Evolutionary conservation across 306 rosid genomes (phyloP).

Genomic region (Cicer arietinum): DNA sequence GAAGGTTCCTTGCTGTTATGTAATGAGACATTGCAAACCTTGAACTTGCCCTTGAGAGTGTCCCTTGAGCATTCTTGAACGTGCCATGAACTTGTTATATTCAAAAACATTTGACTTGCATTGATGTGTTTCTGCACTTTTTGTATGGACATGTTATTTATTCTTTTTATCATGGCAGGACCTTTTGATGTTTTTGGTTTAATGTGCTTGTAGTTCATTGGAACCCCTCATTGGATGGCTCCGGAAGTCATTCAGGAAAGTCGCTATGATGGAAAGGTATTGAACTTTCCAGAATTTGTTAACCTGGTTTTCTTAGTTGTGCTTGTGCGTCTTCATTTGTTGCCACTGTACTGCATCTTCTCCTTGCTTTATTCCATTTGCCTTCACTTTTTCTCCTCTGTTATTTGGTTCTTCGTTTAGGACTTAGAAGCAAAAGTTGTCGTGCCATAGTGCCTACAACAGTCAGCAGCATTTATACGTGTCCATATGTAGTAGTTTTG

Average conservation of each 20-base stretch:
- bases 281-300: constrained; percentile 26
- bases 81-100: constrained; percentile 18
- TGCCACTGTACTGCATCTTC: constrained; percentile 34
- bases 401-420: constrained; percentile 11
- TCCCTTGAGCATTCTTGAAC: constrained; percentile 11
- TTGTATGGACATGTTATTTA: constrained; percentile 26
- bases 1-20: constrained; percentile 18
- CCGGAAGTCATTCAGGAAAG: constrained; percentile 99
- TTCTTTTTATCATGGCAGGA: constrained; percentile 34
- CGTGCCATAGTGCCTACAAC: constrained; percentile 3
- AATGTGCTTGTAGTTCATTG: constrained; percentile 78
- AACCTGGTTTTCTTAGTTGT: constrained; percentile 39
- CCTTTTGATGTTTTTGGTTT: constrained; percentile 43
- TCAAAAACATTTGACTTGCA: constrained; percentile 25
- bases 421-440: constrained; percentile 9
- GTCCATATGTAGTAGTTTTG: neutral
- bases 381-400: neutral
- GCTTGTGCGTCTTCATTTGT: constrained; percentile 31
- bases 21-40: constrained; percentile 25
- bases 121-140: constrained; percentile 35
- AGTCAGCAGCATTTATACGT: neutral
- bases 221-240: constrained; percentile 99
- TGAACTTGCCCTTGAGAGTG: neutral
- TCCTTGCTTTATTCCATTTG: constrained; percentile 18
- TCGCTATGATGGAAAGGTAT: constrained; percentile 98